Conservation (phyloP, 805 yeast species). For the Tetrapisispora phaffii region DNA sequence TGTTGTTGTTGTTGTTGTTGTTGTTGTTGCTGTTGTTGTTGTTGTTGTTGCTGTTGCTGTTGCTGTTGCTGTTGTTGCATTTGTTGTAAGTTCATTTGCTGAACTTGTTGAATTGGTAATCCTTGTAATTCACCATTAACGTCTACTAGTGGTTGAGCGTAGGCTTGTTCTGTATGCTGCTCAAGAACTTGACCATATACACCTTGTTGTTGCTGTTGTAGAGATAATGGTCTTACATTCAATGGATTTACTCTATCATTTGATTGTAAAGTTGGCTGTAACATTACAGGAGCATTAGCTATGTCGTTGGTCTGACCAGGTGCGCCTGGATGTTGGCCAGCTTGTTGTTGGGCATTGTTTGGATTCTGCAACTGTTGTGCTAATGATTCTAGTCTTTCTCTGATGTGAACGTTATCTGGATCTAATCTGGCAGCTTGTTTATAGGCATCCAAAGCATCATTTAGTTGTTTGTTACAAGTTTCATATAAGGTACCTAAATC, state of each 20-base stretch:
- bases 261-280: constrained; percentile 27
- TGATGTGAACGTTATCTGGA: constrained; percentile 89
- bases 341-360: constrained; percentile 4
- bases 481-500: constrained; percentile 95
- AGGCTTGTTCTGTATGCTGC: constrained; percentile 3
- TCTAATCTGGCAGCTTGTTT: constrained; percentile 93
- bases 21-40: background rate
- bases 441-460: constrained; percentile 94
- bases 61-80: constrained; percentile 3
- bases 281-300: constrained; percentile 18
- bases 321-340: constrained; percentile 17
- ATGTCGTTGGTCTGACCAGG: constrained; percentile 5
- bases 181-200: background rate
- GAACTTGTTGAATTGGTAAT: constrained; percentile 2
- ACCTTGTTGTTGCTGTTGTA: constrained; percentile 4
- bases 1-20: background rate
- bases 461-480: constrained; percentile 90
- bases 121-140: background rate
- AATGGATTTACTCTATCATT: constrained; percentile 24
- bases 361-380: constrained; percentile 37
- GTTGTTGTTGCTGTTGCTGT: constrained; percentile 2
- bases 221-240: constrained; percentile 18
- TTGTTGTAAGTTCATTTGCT: constrained; percentile 2
- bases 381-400: constrained; percentile 82
- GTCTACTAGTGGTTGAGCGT: constrained; percentile 3